Evolutionary conservation across 768 basidiomycete genomes (phyloP).

Genomic region (Xerocomus brunneocitrinus): DNA sequence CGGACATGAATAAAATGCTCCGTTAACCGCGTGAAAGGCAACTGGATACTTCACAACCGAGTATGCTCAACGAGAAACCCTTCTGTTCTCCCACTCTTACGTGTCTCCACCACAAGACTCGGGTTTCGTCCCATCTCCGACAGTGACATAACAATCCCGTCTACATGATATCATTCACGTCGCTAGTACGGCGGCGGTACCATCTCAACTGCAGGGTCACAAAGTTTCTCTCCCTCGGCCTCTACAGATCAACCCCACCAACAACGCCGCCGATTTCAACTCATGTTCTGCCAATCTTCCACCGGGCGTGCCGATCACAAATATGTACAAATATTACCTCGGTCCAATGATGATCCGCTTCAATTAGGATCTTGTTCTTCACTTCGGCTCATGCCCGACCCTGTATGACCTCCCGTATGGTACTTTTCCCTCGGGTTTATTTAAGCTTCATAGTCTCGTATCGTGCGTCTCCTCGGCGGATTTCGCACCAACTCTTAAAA

Average conservation of each 20-base stretch:
- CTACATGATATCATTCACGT: not conserved
- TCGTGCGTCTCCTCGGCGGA: slow-evolving; percentile 12
- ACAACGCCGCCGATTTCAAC: too few species aligned
- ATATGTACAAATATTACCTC: not conserved
- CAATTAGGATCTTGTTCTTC: not conserved
- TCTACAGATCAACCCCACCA: too few species aligned
- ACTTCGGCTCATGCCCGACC: too few species aligned
- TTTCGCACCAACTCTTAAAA: slow-evolving; percentile 3
- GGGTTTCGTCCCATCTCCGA: slow-evolving; percentile 20
- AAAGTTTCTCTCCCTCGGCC: not conserved
- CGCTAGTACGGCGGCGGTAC: not conserved
- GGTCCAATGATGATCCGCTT: not conserved
- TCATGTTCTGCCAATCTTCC: not conserved
- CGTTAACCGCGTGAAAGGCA: slow-evolving; percentile 30
- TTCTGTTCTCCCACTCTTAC: not conserved
- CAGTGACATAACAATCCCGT: too few species aligned
- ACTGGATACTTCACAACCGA: not conserved
- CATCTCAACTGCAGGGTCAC: not conserved
- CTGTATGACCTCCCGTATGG: too few species aligned
- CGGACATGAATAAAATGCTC: slow-evolving; percentile 31
- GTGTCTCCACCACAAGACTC: not conserved
- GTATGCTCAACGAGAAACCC: not conserved
- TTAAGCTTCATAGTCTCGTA: not conserved
- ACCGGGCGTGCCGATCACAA: not conserved
- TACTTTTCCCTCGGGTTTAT: not conserved